Evolutionary conservation across 805 yeast genomes (phyloP).

Genomic region (Candida sithepensis): DNA sequence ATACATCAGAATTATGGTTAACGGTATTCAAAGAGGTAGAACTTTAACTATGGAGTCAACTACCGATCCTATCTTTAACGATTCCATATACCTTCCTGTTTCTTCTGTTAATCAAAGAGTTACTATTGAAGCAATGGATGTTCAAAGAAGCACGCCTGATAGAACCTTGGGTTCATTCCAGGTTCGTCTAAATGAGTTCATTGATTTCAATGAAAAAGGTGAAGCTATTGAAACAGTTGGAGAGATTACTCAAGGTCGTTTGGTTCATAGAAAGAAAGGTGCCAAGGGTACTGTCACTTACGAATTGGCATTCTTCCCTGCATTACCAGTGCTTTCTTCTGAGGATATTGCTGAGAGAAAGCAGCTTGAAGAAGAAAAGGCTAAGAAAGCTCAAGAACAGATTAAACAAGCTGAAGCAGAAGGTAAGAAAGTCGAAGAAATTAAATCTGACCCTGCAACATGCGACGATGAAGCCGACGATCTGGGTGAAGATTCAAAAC

Average conservation of each 20-base stretch:
- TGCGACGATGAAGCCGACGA: conserved; percentile 28
- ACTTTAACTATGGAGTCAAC: conserved; percentile 67
- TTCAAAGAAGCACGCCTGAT: conserved; percentile 73
- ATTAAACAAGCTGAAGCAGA: conserved; percentile 9
- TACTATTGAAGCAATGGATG: conserved; percentile 90
- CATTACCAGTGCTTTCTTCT: conserved; percentile 72
- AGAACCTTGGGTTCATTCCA: conserved; percentile 83
- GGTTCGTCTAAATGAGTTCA: conserved; percentile 61
- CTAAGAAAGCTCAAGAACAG: conserved; percentile 23
- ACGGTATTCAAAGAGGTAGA: conserved; percentile 73
- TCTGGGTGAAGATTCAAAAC: conserved; percentile 31
- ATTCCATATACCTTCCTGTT: conserved; percentile 75
- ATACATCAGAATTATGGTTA: conserved; percentile 73
- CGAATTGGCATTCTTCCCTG: conserved; percentile 78
- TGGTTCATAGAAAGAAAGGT: conserved; percentile 68
- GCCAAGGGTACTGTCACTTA: conserved; percentile 79
- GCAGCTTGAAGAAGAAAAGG: conserved; percentile 33
- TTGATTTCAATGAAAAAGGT: conserved; percentile 65
- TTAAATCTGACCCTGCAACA: conserved; percentile 38
- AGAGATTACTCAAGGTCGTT: conserved; percentile 53
- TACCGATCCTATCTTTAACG: conserved; percentile 81
- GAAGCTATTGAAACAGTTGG: conserved; percentile 55
- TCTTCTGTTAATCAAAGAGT: conserved; percentile 79
- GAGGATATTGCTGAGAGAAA: conserved; percentile 59
- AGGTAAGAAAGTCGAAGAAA: conserved; percentile 23